Evolutionary conservation across 208 protist genomes (phyloP), one percentile per base, ranked within the genome.

Genomic region (Trypanosoma rangeli): DNA sequence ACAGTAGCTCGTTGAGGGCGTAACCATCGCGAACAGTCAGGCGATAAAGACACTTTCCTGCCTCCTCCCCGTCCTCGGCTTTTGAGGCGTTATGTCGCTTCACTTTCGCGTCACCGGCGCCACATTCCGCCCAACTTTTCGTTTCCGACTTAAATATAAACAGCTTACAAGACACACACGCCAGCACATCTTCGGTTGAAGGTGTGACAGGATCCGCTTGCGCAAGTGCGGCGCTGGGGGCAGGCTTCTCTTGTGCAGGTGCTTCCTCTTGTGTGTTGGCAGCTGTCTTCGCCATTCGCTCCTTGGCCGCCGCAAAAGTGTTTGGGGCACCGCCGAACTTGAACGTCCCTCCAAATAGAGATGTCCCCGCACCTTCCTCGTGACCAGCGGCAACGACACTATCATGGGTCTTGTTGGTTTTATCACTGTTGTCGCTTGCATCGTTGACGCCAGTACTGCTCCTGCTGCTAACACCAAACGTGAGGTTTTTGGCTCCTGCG

Each of bases 21-120:
- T 92, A 92, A 58, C 89, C 89, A 74, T 90, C 85, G 29, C 89
- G 89, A 52, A 95, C 85, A 64, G 90, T 79, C 26, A 94, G 76
- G 29, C 89, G 89, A 65, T 94, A 85, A 37, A 55, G 49, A 54
- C 48, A 64, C 16, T 68, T 68, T 13, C 76, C 28, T 49, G 57
- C 65, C 42, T 78, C 62, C 52, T 56, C 50, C 18, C 67, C 64
- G 33, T 81, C 82, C 28, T 31, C 56, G 22, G 42, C 29, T 33
- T 57, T 60, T 33, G 64, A 26, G 9, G 42, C 33, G 64, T 65
- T 63, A 70, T 82, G 62, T 42, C 70, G 55, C 74, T 87, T 87
- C 12, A 94, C 33, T 57, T 88, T 88, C 22, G 83, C 89, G 31
- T 94, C 89, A 12, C 89, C 86, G 3, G 48, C 58, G 35, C 89